A percentile compares a stretch with the other conserved stretches of the same genome.
phyloP scores from a whole-genome alignment of 805 yeast genomes.

The Vanderwaltozyma tropicalis region DNA sequence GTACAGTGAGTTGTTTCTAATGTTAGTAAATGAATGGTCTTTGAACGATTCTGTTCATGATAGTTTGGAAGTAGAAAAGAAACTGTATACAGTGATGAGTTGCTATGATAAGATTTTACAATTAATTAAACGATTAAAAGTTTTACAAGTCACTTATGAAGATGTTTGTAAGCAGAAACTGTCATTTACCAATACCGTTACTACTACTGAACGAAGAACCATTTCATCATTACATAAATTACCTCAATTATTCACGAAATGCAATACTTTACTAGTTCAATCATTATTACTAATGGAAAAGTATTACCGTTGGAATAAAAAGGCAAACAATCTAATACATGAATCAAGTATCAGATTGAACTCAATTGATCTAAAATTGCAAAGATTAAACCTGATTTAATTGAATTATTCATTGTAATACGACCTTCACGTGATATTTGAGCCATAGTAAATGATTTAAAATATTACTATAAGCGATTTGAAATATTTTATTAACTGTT shows the following conservation, averaged over 20 bases:
- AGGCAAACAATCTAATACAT: background rate
- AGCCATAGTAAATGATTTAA: too few relatives aligned
- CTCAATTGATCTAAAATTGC: too few relatives aligned
- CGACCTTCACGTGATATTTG: too few relatives aligned
- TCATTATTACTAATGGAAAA: background rate
- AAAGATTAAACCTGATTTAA: too few relatives aligned
- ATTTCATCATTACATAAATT: background rate
- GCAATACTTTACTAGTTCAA: background rate
- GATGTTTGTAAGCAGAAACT: background rate
- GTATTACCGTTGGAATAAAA: background rate
- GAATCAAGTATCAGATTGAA: background rate
- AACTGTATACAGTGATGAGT: background rate
- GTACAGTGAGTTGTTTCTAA: background rate
- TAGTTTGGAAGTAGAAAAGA: background rate
- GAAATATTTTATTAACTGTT: too few relatives aligned
- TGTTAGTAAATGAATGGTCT: background rate
- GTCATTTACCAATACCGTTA: too few relatives aligned
- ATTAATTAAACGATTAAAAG: background rate
- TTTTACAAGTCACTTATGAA: background rate
- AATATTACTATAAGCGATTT: too few relatives aligned
- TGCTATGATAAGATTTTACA: background rate
- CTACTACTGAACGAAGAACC: background rate
- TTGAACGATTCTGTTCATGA: background rate
- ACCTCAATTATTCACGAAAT: background rate
- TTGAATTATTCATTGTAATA: too few relatives aligned